These are phyloP conservation scores for Phytophthora macrochlamydospora DNA, from an alignment of 352 stramenopile genomes.

Conservation along the genomic window DNA sequence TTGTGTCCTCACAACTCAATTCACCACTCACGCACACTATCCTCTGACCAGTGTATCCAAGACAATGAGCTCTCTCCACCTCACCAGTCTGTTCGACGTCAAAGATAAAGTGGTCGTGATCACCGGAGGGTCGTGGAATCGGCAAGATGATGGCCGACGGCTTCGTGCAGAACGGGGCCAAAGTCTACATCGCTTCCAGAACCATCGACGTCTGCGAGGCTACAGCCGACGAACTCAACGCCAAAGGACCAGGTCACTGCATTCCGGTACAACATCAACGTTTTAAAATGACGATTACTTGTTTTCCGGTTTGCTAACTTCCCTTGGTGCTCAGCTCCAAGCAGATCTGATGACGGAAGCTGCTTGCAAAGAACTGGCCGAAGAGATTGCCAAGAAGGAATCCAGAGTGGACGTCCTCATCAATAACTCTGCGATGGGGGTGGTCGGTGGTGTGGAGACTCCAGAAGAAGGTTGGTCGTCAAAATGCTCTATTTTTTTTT, in stretches of 20 bases:
- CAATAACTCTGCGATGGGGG: constrained; percentile 80
- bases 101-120: constrained; percentile 88
- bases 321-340: constrained; percentile 10
- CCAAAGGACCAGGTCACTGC: constrained; percentile 62
- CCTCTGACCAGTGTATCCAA: too few species aligned
- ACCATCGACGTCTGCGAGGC: constrained; percentile 78
- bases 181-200: constrained; percentile 93
- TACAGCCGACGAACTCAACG: constrained; percentile 72
- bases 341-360: constrained; percentile 20
- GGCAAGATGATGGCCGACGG: constrained; percentile 95
- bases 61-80: constrained; percentile 23
- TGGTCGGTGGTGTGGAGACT: background rate
- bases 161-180: constrained; percentile 92
- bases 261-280: constrained; percentile 38
- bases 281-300: background rate
- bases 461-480: background rate
- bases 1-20: too few species aligned
- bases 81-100: constrained; percentile 38
- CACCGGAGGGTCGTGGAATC: constrained; percentile 94
- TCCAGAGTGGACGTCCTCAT: constrained; percentile 88
- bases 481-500: too few species aligned
- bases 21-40: too few species aligned
- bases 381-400: constrained; percentile 75
- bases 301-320: background rate
- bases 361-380: constrained; percentile 33